Percentiles rank a stretch among this genome's conserved stretches.
These are phyloP conservation scores for Jimgerdemannia flammicorona DNA, from an alignment of 192 early-diverging fungal species.

Conservation along the genomic window DNA sequence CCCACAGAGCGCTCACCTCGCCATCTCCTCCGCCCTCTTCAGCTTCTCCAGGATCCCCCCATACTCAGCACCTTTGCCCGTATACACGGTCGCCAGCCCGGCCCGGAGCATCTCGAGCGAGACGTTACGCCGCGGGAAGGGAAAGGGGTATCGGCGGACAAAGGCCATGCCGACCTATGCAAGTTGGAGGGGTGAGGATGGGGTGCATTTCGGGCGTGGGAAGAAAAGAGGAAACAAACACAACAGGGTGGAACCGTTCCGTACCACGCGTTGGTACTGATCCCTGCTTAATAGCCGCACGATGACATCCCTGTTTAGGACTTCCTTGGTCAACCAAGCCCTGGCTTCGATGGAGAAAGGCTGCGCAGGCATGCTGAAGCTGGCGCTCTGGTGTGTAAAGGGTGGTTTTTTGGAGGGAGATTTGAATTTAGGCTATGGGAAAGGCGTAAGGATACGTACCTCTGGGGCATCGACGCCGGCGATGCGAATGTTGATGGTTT, in stretches of 20 bases:
- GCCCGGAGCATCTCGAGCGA: conserved; percentile 55
- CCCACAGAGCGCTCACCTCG: conserved; percentile 44
- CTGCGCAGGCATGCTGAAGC: conserved; percentile 64
- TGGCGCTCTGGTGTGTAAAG: conserved; percentile 34
- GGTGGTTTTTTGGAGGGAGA: not conserved
- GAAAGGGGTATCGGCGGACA: conserved; percentile 32
- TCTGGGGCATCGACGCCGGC: conserved; percentile 73
- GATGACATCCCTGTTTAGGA: conserved; percentile 39
- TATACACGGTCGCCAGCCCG: conserved; percentile 57
- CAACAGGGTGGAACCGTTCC: not conserved
- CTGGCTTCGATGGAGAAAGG: conserved; percentile 54
- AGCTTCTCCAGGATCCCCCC: conserved; percentile 40
- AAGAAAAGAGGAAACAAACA: not conserved
- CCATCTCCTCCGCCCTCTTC: conserved; percentile 38
- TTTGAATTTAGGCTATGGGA: no score
- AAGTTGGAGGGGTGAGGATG: not conserved
- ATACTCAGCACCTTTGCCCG: conserved; percentile 53
- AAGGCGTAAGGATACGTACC: conserved; percentile 17
- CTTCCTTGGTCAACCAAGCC: conserved; percentile 37
- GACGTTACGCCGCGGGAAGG: conserved; percentile 44
- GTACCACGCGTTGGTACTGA: conserved; percentile 59
- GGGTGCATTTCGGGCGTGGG: not conserved
- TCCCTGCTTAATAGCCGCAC: conserved; percentile 50
- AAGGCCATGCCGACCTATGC: conserved; percentile 56
- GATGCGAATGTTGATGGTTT: conserved; percentile 60